Percentiles rank a stretch among this genome's conserved stretches.
Evolutionary conservation across 257 asterid species (phyloP).

Genomic region (Capsicum rhomboideum): DNA sequence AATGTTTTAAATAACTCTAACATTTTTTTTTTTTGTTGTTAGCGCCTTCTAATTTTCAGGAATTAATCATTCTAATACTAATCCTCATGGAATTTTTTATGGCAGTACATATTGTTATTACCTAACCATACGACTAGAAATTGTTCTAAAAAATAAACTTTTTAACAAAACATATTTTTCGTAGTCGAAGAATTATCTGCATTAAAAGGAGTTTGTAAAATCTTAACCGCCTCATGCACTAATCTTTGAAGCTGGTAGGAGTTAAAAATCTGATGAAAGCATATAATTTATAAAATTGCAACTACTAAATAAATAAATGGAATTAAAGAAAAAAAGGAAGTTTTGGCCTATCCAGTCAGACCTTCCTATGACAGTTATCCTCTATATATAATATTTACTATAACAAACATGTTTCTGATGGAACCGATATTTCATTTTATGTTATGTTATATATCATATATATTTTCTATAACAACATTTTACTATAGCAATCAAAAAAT

Average conservation of each 20-base stretch:
- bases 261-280: not conserved
- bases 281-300: not conserved
- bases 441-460: not conserved
- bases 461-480: not conserved
- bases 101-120: not conserved
- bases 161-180: not conserved
- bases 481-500: rapidly evolving
- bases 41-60: not conserved
- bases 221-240: not conserved
- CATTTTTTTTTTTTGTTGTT: not conserved
- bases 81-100: not conserved
- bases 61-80: not conserved
- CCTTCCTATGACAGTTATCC: too few species aligned
- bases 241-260: not conserved
- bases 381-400: too few species aligned
- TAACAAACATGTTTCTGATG: not conserved
- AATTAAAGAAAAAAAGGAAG: not conserved
- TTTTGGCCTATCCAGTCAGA: not conserved
- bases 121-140: not conserved
- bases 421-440: not conserved
- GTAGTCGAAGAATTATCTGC: not conserved
- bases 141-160: not conserved
- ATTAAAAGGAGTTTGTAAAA: not conserved
- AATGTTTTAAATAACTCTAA: not conserved
- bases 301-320: not conserved